These are phyloP conservation scores for Monosporascus sp. DNA, from an alignment of 2,329 filamentous ascomycete genomes.

Conservation along the genomic window DNA sequence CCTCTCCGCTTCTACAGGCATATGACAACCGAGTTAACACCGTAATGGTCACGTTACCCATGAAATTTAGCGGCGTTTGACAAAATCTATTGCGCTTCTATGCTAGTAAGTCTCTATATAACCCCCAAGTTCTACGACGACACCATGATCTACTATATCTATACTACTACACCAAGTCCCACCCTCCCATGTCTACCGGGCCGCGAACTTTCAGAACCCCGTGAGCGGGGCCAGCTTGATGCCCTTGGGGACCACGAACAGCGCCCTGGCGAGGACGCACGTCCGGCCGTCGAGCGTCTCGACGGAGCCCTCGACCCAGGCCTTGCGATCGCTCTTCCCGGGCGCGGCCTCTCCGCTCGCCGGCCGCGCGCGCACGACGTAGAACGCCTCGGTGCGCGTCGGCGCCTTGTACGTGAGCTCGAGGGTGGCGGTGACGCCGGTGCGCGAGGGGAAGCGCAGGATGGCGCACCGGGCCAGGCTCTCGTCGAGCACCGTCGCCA, in stretches of 20 bases:
- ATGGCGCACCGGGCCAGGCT: slow-evolving; percentile 59
- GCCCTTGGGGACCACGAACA: slow-evolving; percentile 55
- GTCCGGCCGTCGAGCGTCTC: slow-evolving; percentile 51
- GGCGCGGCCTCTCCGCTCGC: slow-evolving; percentile 6
- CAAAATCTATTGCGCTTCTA: too few species aligned
- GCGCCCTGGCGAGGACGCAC: slow-evolving; percentile 51
- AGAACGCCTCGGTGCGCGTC: slow-evolving; percentile 56
- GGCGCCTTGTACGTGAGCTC: slow-evolving; percentile 59
- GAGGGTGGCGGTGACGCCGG: slow-evolving; percentile 52
- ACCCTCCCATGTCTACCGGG: too few species aligned
- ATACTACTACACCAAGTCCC: too few species aligned
- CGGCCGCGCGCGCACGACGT: slow-evolving; percentile 51
- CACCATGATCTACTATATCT: too few species aligned
- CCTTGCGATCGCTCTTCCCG: slow-evolving; percentile 39
- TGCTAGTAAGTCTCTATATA: too few species aligned
- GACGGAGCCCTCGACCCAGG: slow-evolving; percentile 48
- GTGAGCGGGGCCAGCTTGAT: slow-evolving; percentile 35
- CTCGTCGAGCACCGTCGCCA: slow-evolving; percentile 67
- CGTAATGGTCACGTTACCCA: too few species aligned
- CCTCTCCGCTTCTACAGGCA: too few species aligned
- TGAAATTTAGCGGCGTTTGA: too few species aligned
- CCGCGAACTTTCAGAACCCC: slow-evolving; percentile 24
- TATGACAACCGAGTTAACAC: too few species aligned
- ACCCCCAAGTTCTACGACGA: too few species aligned
- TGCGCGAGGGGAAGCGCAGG: slow-evolving; percentile 38